A percentile compares a stretch with the other conserved stretches of the same genome.
phyloP scores from a whole-genome alignment of 1,284 basidiomycete species.

The Apiotrichum mycotoxinovorans region DNA sequence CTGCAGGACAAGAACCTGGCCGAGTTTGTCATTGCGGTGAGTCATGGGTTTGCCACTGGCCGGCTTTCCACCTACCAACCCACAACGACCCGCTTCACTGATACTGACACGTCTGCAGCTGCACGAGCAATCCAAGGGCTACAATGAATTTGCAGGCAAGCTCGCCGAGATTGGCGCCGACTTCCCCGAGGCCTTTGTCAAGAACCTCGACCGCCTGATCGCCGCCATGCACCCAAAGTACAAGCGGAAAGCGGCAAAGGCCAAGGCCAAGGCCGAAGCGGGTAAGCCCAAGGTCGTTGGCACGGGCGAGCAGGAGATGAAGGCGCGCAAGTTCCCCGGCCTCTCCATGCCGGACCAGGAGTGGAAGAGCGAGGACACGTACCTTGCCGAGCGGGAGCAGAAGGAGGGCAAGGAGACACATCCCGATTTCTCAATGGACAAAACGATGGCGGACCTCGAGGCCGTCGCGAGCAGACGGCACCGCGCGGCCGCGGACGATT shows the following conservation, averaged over 20 bases:
- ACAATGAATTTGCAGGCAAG: constrained; percentile 69
- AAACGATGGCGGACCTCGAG: constrained; percentile 75
- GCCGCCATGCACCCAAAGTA: constrained; percentile 93
- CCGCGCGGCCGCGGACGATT: constrained; percentile 53
- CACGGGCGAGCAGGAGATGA: constrained; percentile 63
- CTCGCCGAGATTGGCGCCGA: constrained; percentile 76
- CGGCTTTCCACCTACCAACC: neutral
- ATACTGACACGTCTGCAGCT: constrained; percentile 50
- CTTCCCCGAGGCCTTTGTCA: constrained; percentile 84
- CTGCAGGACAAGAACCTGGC: constrained; percentile 87
- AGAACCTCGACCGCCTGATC: constrained; percentile 91
- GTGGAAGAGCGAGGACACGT: constrained; percentile 52
- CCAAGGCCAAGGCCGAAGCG: constrained; percentile 36
- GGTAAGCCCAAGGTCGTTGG: constrained; percentile 40
- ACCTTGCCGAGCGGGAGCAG: constrained; percentile 51
- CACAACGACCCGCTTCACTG: neutral
- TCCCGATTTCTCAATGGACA: constrained; percentile 59
- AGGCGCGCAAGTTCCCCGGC: constrained; percentile 84
- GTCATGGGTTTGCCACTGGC: constrained; percentile 11
- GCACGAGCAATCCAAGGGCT: constrained; percentile 71
- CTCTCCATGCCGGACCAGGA: constrained; percentile 79
- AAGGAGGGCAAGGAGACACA: constrained; percentile 57
- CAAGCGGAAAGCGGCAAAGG: constrained; percentile 66
- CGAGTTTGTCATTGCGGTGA: constrained; percentile 80
- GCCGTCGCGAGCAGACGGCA: constrained; percentile 59